phyloP scores from a whole-genome alignment of 805 yeast species.

The Cyberlindnera mycetangii region DNA sequence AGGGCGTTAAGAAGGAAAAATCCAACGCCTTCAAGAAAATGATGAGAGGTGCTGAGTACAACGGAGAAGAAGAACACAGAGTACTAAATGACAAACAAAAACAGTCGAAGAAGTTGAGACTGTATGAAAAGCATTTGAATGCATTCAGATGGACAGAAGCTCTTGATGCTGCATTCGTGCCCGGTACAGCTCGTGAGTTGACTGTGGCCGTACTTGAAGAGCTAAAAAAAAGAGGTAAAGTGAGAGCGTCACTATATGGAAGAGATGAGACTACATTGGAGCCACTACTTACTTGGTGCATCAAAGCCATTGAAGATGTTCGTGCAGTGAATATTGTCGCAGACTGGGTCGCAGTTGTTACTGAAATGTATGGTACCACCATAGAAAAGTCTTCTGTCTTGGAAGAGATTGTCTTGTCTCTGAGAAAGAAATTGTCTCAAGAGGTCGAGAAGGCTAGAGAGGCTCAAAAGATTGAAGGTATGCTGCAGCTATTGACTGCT shows the following conservation, averaged over 20 bases:
- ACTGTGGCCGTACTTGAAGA: constrained; percentile 84
- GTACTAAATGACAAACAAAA: constrained; percentile 57
- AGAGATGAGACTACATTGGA: constrained; percentile 85
- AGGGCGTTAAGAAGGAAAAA: constrained; percentile 37
- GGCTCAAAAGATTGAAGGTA: constrained; percentile 87
- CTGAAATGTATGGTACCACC: constrained; percentile 71
- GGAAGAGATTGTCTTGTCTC: constrained; percentile 62
- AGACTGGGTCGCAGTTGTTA: constrained; percentile 70
- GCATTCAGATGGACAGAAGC: constrained; percentile 94
- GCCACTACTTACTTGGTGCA: constrained; percentile 83
- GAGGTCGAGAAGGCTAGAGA: constrained; percentile 82
- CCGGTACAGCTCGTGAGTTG: constrained; percentile 76
- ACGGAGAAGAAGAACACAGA: constrained; percentile 83
- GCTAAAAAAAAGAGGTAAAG: constrained; percentile 83
- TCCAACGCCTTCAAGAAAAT: constrained; percentile 71
- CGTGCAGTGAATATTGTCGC: constrained; percentile 58
- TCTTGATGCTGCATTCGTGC: constrained; percentile 76
- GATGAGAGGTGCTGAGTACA: constrained; percentile 88
- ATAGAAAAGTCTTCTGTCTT: constrained; percentile 74
- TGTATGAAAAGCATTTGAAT: constrained; percentile 79
- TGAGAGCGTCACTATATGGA: constrained; percentile 72
- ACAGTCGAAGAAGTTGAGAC: constrained; percentile 62
- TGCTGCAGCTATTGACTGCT: constrained; percentile 79
- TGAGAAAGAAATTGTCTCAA: constrained; percentile 56
- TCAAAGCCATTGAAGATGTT: constrained; percentile 72